phyloP scores from a whole-genome alignment of 495 filamentous ascomycete species.

The Hypoxylon trugodes region DNA sequence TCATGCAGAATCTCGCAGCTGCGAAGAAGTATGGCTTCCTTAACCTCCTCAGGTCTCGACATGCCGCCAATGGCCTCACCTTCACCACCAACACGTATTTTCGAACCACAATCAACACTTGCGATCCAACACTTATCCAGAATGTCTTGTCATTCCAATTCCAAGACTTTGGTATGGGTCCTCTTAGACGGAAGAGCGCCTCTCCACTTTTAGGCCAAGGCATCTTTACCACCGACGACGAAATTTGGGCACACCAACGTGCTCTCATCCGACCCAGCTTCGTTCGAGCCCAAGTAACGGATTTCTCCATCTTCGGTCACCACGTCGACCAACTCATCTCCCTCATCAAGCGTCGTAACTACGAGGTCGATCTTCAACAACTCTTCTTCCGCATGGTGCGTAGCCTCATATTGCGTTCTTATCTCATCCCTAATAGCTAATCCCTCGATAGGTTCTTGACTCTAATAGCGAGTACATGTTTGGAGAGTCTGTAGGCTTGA shows the following conservation, averaged over 20 bases:
- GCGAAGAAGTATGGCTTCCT: constrained; percentile 41
- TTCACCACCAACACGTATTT: constrained; percentile 43
- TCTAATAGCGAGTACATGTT: constrained; percentile 74
- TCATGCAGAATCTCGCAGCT: constrained; percentile 36
- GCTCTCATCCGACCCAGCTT: constrained; percentile 56
- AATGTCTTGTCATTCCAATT: constrained; percentile 73
- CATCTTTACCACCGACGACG: constrained; percentile 58
- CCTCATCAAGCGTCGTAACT: constrained; percentile 46
- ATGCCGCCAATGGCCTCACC: constrained; percentile 41
- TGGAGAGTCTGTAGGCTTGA: constrained; percentile 54
- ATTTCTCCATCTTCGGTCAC: constrained; percentile 61
- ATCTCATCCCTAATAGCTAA: constrained; percentile 9
- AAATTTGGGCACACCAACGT: constrained; percentile 51
- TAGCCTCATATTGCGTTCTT: background rate
- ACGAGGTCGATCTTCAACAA: constrained; percentile 61
- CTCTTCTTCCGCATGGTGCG: constrained; percentile 66
- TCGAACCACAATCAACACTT: constrained; percentile 58
- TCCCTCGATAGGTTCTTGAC: constrained; percentile 61
- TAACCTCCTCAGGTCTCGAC: constrained; percentile 33
- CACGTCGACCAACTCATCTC: constrained; percentile 55
- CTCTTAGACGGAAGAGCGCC: constrained; percentile 41
- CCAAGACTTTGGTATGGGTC: constrained; percentile 63
- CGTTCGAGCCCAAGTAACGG: constrained; percentile 44
- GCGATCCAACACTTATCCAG: constrained; percentile 76
- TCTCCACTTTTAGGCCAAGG: constrained; percentile 53